Evolutionary conservation across 2,329 filamentous ascomycete species (phyloP).

Genomic region (Endoconidiophora laricicola): DNA sequence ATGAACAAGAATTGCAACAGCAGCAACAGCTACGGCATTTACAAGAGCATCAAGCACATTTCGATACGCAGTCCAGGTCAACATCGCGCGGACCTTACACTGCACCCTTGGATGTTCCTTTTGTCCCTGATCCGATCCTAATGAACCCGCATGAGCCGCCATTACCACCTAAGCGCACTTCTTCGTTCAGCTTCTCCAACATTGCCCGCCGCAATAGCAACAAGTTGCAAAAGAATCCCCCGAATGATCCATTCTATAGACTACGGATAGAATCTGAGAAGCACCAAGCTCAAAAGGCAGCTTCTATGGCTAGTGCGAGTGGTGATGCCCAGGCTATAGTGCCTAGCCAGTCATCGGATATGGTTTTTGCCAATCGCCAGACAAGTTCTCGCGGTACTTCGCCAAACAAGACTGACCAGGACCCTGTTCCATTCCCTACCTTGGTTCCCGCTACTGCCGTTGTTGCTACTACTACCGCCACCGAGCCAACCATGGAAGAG

Average conservation of each 20-base stretch:
- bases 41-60: slow-evolving; percentile 12
- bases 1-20: background rate
- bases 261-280: slow-evolving; percentile 28
- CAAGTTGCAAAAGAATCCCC: slow-evolving; percentile 41
- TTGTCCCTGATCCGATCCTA: slow-evolving; percentile 12
- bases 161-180: slow-evolving; percentile 18
- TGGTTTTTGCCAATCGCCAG: background rate
- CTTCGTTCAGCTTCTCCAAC: slow-evolving; percentile 21
- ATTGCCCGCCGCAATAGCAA: slow-evolving; percentile 36
- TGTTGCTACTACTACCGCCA: slow-evolving; percentile 5
- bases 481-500: slow-evolving; percentile 14
- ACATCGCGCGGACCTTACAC: slow-evolving; percentile 13
- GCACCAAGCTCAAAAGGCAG: slow-evolving; percentile 13
- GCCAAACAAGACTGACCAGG: background rate
- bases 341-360: background rate
- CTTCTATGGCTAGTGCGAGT: background rate
- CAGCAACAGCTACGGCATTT: slow-evolving; percentile 14
- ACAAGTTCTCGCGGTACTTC: background rate
- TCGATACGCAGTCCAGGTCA: background rate
- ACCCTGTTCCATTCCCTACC: slow-evolving; percentile 9
- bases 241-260: slow-evolving; percentile 32
- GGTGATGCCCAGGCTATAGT: background rate
- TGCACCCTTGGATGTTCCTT: slow-evolving; percentile 5
- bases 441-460: slow-evolving; percentile 12
- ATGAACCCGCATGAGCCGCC: slow-evolving; percentile 16